These are phyloP conservation scores for Colletotrichum scovillei DNA, from an alignment of 2,329 filamentous ascomycete genomes.

Conservation along the genomic window DNA sequence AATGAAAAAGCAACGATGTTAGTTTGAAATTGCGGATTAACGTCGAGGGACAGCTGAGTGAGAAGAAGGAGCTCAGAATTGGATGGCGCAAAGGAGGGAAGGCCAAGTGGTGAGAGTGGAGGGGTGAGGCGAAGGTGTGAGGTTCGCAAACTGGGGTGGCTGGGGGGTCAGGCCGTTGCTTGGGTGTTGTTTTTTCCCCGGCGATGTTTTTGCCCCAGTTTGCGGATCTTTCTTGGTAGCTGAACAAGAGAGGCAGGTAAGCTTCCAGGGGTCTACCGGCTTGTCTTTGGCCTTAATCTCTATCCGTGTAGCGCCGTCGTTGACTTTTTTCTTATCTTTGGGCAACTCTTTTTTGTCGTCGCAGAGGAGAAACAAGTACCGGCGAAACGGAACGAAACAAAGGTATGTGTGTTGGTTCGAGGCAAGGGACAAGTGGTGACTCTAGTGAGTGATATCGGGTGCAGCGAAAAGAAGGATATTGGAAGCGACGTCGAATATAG, in stretches of 20 bases:
- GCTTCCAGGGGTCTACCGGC: background rate
- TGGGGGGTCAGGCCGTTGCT: conserved; percentile 26
- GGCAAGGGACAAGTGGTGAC: background rate
- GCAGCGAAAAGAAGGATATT: background rate
- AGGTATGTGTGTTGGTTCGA: background rate
- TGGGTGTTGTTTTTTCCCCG: conserved; percentile 24
- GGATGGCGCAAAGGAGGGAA: conserved; percentile 24
- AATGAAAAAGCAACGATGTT: conserved; percentile 21
- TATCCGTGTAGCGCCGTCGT: background rate
- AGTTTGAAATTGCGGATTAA: conserved; percentile 6
- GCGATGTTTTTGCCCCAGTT: conserved; percentile 26
- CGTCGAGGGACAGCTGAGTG: background rate
- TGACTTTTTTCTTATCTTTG: background rate
- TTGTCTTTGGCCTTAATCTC: background rate
- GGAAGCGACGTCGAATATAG: background rate
- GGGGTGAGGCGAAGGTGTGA: conserved; percentile 5
- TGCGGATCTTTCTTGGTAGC: conserved; percentile 30
- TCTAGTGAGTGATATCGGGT: background rate
- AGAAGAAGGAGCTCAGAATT: conserved; percentile 5
- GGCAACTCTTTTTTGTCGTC: background rate
- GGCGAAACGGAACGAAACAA: background rate
- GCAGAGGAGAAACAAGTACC: background rate
- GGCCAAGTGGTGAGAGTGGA: conserved; percentile 14
- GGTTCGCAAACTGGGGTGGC: conserved; percentile 35
- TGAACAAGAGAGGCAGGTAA: conserved; percentile 22